Conservation (phyloP, 192 early-diverging fungal genomes). For the Allomyces javanicus region DNA sequence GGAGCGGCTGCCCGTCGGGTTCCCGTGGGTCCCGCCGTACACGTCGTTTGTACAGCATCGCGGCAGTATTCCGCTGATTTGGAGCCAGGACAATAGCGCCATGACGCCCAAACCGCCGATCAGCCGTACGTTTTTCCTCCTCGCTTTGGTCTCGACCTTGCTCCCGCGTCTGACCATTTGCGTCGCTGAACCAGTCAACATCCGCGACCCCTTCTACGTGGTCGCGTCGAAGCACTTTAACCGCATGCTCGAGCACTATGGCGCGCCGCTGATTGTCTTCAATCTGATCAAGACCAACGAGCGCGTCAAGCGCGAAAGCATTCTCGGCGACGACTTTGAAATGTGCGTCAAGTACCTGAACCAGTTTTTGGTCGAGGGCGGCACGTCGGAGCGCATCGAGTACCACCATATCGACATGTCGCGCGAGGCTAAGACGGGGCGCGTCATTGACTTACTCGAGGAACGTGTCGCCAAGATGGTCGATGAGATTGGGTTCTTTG, state of each 20-base stretch:
- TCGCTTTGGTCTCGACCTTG: background rate
- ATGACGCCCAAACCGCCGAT: conserved; percentile 93
- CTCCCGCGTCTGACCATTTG: conserved; percentile 3
- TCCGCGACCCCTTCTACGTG: conserved; percentile 80
- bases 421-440: conserved; percentile 62
- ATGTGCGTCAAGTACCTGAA: conserved; percentile 69
- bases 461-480: conserved; percentile 64
- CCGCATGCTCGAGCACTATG: conserved; percentile 79
- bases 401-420: conserved; percentile 99
- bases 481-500: background rate
- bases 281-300: conserved; percentile 93
- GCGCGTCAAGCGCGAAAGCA: conserved; percentile 67
- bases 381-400: conserved; percentile 45
- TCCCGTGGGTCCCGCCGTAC: conserved; percentile 32
- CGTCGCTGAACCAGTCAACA: conserved; percentile 32
- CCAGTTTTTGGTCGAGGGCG: conserved; percentile 49
- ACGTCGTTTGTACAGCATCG: conserved; percentile 94
- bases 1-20: background rate
- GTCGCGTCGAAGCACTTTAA: conserved; percentile 86
- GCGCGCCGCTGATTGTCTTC: conserved; percentile 73
- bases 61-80: conserved; percentile 86
- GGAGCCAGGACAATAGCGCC: conserved; percentile 81
- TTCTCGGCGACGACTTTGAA: conserved; percentile 65
- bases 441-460: conserved; percentile 69
- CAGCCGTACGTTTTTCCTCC: conserved; percentile 17